These are phyloP conservation scores for Blastomyces parvus DNA, from an alignment of 2,329 filamentous ascomycete species.

Conservation along the genomic window DNA sequence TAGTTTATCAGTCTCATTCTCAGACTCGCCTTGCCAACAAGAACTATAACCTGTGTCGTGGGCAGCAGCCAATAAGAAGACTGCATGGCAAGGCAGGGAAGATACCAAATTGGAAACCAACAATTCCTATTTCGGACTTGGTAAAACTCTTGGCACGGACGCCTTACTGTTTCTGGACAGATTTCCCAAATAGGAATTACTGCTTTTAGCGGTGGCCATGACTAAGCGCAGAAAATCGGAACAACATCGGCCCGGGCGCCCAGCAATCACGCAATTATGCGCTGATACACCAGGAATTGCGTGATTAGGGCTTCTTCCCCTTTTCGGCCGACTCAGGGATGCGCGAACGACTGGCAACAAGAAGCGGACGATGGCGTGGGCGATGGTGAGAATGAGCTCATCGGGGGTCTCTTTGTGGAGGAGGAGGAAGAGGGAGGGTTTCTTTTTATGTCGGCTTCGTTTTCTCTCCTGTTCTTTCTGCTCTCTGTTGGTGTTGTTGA, in stretches of 20 bases:
- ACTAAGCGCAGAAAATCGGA: not conserved
- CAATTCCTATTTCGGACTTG: too few relatives aligned
- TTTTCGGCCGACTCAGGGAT: slow-evolving; percentile 1
- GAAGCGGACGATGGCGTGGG: not conserved
- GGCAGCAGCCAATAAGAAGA: too few relatives aligned
- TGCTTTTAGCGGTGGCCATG: not conserved
- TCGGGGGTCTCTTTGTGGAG: not conserved
- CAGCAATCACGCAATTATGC: slow-evolving; percentile 6
- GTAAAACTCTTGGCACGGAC: too few relatives aligned
- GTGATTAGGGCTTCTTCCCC: slow-evolving; percentile 1
- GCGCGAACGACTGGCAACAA: too few relatives aligned
- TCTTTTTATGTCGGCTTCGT: not conserved
- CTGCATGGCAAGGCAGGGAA: too few relatives aligned
- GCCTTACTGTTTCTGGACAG: too few relatives aligned
- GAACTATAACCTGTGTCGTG: too few relatives aligned
- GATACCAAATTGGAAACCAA: too few relatives aligned
- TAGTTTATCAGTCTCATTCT: too few relatives aligned
- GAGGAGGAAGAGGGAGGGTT: too few relatives aligned
- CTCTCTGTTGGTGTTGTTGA: not conserved
- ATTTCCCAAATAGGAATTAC: not conserved
- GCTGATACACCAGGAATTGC: too few relatives aligned
- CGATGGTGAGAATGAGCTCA: not conserved
- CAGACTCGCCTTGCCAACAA: too few relatives aligned
- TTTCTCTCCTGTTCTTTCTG: not conserved
- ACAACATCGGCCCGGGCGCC: not conserved